Conservation (phyloP, 73 alveolate species). For the Urostyla sp. region DNA sequence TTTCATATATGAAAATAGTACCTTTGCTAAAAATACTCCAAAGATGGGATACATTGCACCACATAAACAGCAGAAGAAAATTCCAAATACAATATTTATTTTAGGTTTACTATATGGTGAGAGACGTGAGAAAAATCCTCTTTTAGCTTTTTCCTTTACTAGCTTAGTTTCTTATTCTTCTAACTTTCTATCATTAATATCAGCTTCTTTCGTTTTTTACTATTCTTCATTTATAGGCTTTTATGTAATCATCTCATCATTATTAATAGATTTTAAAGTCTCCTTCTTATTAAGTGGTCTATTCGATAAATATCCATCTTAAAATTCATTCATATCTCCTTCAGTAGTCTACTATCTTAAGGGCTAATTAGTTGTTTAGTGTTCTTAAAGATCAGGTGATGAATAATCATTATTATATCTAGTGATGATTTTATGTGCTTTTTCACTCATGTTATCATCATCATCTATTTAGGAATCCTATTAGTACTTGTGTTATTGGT, state of each 20-base stretch:
- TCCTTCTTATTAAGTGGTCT: neutral
- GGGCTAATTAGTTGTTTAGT: neutral
- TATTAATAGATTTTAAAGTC: neutral
- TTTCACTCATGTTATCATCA: neutral
- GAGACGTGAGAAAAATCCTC: neutral
- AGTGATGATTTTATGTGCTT: neutral
- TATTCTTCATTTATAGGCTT: neutral
- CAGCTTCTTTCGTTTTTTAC: slow-evolving; percentile 2
- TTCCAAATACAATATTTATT: slow-evolving; percentile 32
- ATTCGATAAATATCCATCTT: neutral
- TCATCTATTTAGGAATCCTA: neutral
- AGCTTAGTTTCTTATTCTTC: neutral
- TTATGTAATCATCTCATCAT: neutral
- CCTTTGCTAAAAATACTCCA: slow-evolving; percentile 54
- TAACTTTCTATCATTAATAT: neutral
- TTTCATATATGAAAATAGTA: too few relatives aligned
- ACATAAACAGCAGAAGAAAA: slow-evolving; percentile 7
- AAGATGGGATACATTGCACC: slow-evolving; percentile 67
- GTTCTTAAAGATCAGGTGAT: neutral
- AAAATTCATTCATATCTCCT: neutral
- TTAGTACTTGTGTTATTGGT: neutral
- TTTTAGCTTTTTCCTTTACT: neutral
- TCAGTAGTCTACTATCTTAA: neutral
- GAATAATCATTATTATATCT: neutral
- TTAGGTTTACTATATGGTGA: slow-evolving; percentile 32